Base-by-base conservation (phyloP, 208 protist genomes). In the Trichomonas gallinae region DNA sequence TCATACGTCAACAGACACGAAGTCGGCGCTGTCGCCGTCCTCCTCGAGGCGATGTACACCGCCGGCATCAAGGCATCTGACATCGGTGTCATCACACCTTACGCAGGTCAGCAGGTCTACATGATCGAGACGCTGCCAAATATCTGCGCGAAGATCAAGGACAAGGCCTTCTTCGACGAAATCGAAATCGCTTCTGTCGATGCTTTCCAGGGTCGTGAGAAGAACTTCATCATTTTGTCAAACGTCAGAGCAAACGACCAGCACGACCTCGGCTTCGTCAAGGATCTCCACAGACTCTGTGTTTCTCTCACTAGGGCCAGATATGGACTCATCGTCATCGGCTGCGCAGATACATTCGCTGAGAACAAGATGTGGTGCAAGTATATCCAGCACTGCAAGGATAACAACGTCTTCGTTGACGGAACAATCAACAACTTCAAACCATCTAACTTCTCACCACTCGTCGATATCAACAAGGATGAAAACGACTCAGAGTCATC, bases 221-320 rank as follows among this genome's bases (percentile, higher is more conserved):
- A 97, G 85, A 96, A 97, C 40, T 96, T 96, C 46, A 96, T 97
- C 40, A 96, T 98, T 81, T 97, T 98, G 87, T 97, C 36, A 11
- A 44, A 17, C 81, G 97, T 96, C 63, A 97, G 96, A 40, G 96
- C 45, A 46, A 48, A 83, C 51, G 96, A 96, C 36, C 15, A 21
- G 26, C 10, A 45, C 10, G 46, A 38, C 17, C 97, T 99, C 15
- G 98, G 98, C 17, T 99, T 99, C 96, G 96, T 99, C 23, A 97
- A 97, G 17, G 98, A 99, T 96, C 97, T 97, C 96, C 97, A 98
- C 96, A 98, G 98, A 96, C 97, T 99, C 58, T 99, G 99, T 97
- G 98, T 99, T 26, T 97, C 98, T 38, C 97, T 99, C 87, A 99
- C 98, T n/a, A 97, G 98, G 21, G 97, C 97, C 36, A 96, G 88